Conservation (phyloP, 2,329 filamentous ascomycete genomes). For the Dendrostoma leiphaemia region DNA sequence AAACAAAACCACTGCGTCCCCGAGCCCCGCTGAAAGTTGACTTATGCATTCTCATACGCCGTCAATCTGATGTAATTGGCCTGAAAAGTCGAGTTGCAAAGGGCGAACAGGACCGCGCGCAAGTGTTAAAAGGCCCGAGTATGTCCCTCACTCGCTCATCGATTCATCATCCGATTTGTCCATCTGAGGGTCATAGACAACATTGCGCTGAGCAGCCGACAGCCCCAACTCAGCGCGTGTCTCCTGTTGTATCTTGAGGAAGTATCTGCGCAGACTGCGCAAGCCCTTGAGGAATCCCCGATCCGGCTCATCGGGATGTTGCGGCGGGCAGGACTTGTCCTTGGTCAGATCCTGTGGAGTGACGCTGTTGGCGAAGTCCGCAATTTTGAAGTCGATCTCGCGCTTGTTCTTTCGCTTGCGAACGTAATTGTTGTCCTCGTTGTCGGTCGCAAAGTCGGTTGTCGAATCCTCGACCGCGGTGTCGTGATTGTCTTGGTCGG, state of each 20-base stretch:
- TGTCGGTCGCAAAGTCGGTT: constrained; percentile 57
- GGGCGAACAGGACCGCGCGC: too few relatives aligned
- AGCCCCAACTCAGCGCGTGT: constrained; percentile 55
- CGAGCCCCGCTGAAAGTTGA: not conserved
- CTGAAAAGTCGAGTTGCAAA: too few relatives aligned
- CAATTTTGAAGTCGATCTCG: constrained; percentile 90
- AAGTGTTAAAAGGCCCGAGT: too few relatives aligned
- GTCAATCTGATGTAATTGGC: too few relatives aligned
- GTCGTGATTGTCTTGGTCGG: constrained; percentile 47
- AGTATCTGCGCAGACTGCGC: constrained; percentile 75
- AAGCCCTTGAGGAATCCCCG: constrained; percentile 86
- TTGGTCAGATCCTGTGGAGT: constrained; percentile 75
- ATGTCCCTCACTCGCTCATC: constrained; percentile 29
- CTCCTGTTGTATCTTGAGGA: constrained; percentile 82
- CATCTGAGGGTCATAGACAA: constrained; percentile 15
- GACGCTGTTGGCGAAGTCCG: constrained; percentile 97
- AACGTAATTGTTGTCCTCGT: constrained; percentile 42
- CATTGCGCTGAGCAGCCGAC: constrained; percentile 19
- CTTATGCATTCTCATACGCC: not conserved
- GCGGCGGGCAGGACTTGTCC: constrained; percentile 72
- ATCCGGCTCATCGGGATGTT: constrained; percentile 77
- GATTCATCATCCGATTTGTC: constrained; percentile 26
- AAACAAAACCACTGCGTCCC: not conserved
- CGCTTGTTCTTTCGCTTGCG: constrained; percentile 49
- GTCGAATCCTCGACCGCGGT: constrained; percentile 55